Conservation (phyloP, 2,329 filamentous ascomycete genomes). For the Diaporthe capsici region DNA sequence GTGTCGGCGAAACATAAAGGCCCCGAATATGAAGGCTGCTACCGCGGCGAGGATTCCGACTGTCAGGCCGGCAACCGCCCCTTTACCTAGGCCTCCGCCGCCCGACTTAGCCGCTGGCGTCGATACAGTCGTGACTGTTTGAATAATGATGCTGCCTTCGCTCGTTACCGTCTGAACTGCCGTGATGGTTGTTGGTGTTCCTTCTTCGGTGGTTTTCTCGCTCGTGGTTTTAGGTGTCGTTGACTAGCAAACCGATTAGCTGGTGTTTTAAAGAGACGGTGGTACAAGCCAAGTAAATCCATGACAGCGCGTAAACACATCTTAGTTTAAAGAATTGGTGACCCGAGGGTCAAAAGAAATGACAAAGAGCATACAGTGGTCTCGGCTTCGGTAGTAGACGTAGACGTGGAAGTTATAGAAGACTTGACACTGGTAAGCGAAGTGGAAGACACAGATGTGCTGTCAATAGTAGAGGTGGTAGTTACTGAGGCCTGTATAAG, state of each 20-base stretch:
- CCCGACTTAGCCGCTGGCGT: slow-evolving; percentile 47
- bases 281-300: background rate
- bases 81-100: slow-evolving; percentile 57
- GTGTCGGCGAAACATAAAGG: slow-evolving; percentile 54
- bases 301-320: background rate
- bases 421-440: slow-evolving; percentile 43
- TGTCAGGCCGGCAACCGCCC: slow-evolving; percentile 66
- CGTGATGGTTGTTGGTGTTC: slow-evolving; percentile 47
- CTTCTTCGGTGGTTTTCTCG: slow-evolving; percentile 48
- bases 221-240: slow-evolving; percentile 44
- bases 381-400: slow-evolving; percentile 29
- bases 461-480: slow-evolving; percentile 45
- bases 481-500: slow-evolving; percentile 55
- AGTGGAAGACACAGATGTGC: slow-evolving; percentile 49
- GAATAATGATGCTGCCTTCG: slow-evolving; percentile 60
- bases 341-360: slow-evolving; percentile 2
- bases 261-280: background rate
- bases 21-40: slow-evolving; percentile 52
- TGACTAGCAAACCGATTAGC: slow-evolving; percentile 41
- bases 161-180: slow-evolving; percentile 68
- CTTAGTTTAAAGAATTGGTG: background rate
- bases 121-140: slow-evolving; percentile 68
- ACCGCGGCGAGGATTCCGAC: slow-evolving; percentile 59
- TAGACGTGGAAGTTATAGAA: slow-evolving; percentile 35
- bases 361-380: slow-evolving; percentile 33